Evolutionary conservation across 2,329 filamentous ascomycete genomes (phyloP), one percentile per base, ranked within the genome.

Genomic region (Ascochyta fabae): DNA sequence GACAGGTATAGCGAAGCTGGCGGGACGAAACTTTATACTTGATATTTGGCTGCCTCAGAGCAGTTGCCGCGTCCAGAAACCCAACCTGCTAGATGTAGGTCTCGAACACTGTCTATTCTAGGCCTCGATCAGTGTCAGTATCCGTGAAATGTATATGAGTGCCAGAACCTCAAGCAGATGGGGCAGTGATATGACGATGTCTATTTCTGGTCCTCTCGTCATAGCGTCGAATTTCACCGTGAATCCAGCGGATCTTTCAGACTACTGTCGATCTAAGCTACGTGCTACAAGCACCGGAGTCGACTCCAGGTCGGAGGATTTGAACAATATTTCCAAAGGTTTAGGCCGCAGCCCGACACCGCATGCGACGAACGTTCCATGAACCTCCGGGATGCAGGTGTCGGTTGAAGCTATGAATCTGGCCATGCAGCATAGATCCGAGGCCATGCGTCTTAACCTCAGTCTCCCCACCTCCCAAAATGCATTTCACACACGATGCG

Each of bases 1-100:
- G 48, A 33, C 41, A 51, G 48, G 48, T 51, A 26, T 23, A 42
- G 31, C 48, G 48, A 50, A 38, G 39, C 31, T 29, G 23, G 16
- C 0, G 23, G 15, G 6, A 24, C 33, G 4, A 41, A 43, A 24
- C 34, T 6, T 8, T 26, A 8, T 2, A 26, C 24, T 26, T 26
- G 24, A 26, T 19, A 19, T 19, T 19, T 26, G 16, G 22, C 23
- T 16, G 9, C 13, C 7, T 6, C 13, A 41, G n/a, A 9, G 23
- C 22, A 8, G n/a, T 26, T 27, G 38, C 38, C 3, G 10, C 12
- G 13, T 27, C 38, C n/a, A 13, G 4, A 41, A 9, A 27, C 26
- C 5, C 10, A 26, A n/a, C 3, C 12, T 34, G 5, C 13, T 22
- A n/a, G 4, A 3, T 26, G 26, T 19, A 23, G 26, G 26, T 43